Percentiles rank a stretch among this genome's conserved stretches.
phyloP scores from a whole-genome alignment of 306 rosid genomes.

The Fragaria vesca region DNA sequence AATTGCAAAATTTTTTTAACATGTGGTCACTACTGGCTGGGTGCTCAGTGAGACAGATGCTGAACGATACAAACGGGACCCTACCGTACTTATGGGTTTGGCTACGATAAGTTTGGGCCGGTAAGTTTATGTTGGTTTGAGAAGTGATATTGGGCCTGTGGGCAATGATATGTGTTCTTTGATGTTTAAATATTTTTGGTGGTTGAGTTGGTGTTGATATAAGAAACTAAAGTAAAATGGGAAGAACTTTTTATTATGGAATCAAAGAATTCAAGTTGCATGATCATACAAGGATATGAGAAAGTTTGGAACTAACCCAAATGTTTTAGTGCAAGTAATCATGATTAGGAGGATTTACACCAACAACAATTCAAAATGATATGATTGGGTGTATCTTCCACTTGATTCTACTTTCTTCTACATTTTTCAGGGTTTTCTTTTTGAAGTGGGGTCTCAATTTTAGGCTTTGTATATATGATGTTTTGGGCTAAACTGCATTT shows the following conservation, averaged over 20 bases:
- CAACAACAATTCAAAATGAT: background rate
- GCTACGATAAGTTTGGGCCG: background rate
- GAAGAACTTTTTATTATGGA: background rate
- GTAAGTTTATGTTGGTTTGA: background rate
- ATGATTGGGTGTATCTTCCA: background rate
- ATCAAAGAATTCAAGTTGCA: background rate
- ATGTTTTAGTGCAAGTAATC: background rate
- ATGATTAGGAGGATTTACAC: background rate
- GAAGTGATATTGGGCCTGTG: background rate
- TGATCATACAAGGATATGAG: background rate
- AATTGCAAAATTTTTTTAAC: background rate
- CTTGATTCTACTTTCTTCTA: background rate
- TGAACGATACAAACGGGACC: background rate
- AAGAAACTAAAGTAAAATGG: background rate
- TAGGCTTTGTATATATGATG: background rate
- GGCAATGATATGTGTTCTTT: background rate
- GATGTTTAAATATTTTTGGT: background rate
- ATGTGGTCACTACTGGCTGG: background rate
- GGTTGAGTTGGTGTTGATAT: background rate
- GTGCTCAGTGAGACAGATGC: background rate
- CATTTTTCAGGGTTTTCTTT: no score
- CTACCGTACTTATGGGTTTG: background rate
- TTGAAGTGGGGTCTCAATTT: no score
- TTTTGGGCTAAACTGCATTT: background rate
- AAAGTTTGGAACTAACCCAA: background rate